Percentiles rank a stretch among this genome's conserved stretches.
phyloP scores from a whole-genome alignment of 495 filamentous ascomycete genomes.

The Hypoxylon subgilvum region DNA sequence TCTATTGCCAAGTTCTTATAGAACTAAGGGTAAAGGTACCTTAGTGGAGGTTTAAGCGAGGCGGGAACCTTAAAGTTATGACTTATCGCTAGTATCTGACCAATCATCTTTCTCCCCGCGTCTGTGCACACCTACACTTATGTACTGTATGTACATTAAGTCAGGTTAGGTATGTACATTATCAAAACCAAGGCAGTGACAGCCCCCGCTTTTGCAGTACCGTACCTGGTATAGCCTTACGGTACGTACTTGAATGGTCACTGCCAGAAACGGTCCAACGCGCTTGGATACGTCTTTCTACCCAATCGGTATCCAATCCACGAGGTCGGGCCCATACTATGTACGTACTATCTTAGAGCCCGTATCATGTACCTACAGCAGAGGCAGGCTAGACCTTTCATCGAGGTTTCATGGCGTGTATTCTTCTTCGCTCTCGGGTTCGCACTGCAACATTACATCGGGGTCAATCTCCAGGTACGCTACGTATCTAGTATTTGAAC shows the following conservation, averaged over 20 bases:
- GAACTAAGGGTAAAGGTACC: too few species aligned
- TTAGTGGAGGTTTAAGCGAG: too few species aligned
- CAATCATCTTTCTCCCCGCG: conserved; percentile 22
- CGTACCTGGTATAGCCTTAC: neutral
- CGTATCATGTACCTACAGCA: too few species aligned
- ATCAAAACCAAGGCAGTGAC: neutral
- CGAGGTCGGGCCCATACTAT: conserved; percentile 23
- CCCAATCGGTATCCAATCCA: conserved; percentile 38
- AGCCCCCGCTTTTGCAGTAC: neutral
- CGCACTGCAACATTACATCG: too few species aligned
- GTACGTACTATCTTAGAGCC: neutral
- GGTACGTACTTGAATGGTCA: too few species aligned
- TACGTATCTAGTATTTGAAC: neutral
- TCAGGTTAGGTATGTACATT: neutral
- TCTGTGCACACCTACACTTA: neutral
- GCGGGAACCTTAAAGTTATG: neutral
- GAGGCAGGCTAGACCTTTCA: neutral
- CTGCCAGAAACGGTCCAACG: conserved; percentile 6
- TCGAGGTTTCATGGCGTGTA: too few species aligned
- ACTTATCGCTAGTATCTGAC: conserved; percentile 10
- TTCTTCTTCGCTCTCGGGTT: too few species aligned
- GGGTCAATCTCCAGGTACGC: too few species aligned
- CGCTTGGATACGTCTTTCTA: conserved; percentile 1
- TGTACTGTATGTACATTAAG: neutral
- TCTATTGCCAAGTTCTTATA: too few species aligned